Percentiles rank a stretch among this genome's conserved stretches.
Conservation (phyloP, 2,329 filamentous ascomycete species). For the Talaromyces sp. region DNA sequence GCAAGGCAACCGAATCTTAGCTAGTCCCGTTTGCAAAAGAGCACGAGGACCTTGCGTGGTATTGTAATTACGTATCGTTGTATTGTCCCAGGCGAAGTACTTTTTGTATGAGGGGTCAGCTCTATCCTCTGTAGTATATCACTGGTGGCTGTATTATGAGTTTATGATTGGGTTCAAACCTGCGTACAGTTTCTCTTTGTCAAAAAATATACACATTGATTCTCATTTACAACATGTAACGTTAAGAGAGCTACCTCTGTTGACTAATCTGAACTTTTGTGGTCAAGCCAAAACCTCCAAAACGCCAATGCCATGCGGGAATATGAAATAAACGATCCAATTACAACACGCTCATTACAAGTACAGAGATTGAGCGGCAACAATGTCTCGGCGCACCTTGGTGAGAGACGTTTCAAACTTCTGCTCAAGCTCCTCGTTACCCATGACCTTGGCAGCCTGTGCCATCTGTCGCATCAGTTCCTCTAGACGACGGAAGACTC, state of each 20-base stretch:
- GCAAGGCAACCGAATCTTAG: not conserved
- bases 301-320: slow-evolving; percentile 7
- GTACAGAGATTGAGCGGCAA: slow-evolving; percentile 90
- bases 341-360: slow-evolving; percentile 53
- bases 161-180: not conserved
- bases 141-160: not conserved
- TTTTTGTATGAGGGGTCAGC: slow-evolving; percentile 4
- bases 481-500: slow-evolving; percentile 90
- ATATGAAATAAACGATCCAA: slow-evolving; percentile 17
- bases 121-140: not conserved
- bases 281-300: slow-evolving; percentile 2
- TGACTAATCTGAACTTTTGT: slow-evolving; percentile 4
- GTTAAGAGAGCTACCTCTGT: not conserved
- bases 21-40: slow-evolving; percentile 5
- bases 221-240: not conserved
- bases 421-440: slow-evolving; percentile 84
- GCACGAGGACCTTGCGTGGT: slow-evolving; percentile 4
- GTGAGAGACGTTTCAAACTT: slow-evolving; percentile 85
- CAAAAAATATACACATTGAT: not conserved
- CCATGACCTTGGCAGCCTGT: slow-evolving; percentile 96
- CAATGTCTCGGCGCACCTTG: slow-evolving; percentile 89
- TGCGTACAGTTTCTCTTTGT: not conserved
- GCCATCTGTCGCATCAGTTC: slow-evolving; percentile 93
- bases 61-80: slow-evolving; percentile 1
- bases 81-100: not conserved